phyloP scores from a whole-genome alignment of 108 stramenopile species.

The Schizochytrium sp. region DNA sequence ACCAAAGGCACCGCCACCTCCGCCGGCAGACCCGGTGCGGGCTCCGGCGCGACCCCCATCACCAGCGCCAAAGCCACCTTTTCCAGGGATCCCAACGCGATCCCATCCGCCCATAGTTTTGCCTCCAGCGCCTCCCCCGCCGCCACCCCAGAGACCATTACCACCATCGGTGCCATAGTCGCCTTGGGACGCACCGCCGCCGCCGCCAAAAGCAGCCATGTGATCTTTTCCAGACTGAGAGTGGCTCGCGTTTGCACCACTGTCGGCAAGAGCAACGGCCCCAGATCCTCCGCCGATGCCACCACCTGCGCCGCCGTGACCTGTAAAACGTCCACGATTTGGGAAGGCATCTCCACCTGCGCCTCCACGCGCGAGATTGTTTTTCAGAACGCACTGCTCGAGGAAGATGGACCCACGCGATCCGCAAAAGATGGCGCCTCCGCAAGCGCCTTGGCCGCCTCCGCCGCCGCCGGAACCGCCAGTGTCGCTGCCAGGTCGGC shows the following conservation, averaged over 20 bases:
- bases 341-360: background rate
- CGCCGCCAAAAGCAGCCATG: background rate
- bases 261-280: background rate
- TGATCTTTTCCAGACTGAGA: background rate
- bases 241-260: background rate
- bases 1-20: conserved; percentile 9
- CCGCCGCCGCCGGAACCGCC: background rate
- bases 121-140: conserved; percentile 4
- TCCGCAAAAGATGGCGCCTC: background rate
- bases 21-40: background rate
- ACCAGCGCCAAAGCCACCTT: background rate
- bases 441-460: background rate
- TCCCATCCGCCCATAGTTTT: background rate
- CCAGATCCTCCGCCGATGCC: background rate
- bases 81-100: background rate
- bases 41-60: background rate
- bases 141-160: background rate
- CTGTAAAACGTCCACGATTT: background rate
- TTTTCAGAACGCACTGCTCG: background rate
- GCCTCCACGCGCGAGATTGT: background rate
- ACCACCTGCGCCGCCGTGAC: background rate
- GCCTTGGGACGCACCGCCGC: background rate
- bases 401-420: background rate
- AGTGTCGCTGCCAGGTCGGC: background rate
- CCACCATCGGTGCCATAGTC: background rate